Base-by-base conservation (phyloP, 768 basidiomycete genomes). In the Podaxis sp. region DNA sequence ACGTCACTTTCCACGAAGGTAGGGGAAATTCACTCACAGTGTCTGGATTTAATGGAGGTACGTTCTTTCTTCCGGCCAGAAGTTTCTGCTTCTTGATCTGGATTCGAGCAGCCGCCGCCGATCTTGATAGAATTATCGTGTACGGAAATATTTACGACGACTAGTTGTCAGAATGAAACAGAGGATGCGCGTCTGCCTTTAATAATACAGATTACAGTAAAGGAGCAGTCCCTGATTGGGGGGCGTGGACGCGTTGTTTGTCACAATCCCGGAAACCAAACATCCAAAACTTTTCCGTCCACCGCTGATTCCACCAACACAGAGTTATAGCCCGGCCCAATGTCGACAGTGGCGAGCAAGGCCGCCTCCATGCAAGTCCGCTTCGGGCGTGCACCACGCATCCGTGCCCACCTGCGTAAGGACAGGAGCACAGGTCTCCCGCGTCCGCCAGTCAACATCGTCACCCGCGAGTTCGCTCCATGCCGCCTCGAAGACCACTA, bases 401-500 rank as follows among this genome's bases (percentile, higher is more conserved):
- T 82, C 44, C 74, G 70, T 1, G 79, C 79, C 26, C 67, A 76
- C 7, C 81, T 89, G 11, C 76, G 74, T 64, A 75, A 73, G 57
- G 79, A 89, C 77, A 71, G 69, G 40, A 72, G 76, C 4, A 81
- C 82, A 0, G 81, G 82, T n/a, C 82, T 93, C 7, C 92, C 91
- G n/a, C 79, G 84, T 48, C 92, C 91, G 1, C 90, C 88, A 68
- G 83, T 87, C 67, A 79, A 82, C 63, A 69, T 92, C 66, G 64
- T 87, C 68, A 77, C 89, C 39, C 87, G 88, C 70, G 87, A 92
- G 70, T 88, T 86, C 62, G 85, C 87, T 4, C 81, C 84, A 63
- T 88, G 84, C 65, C 87, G 96, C 46, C 83, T 95, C 59, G 80
- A 82, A 59, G 88, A 93, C 65, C 94, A 98, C 79, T 98, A 97